A percentile compares a stretch with the other conserved stretches of the same genome.
These are phyloP conservation scores for Vicia sativa DNA, from an alignment of 306 rosid species.

Conservation along the genomic window DNA sequence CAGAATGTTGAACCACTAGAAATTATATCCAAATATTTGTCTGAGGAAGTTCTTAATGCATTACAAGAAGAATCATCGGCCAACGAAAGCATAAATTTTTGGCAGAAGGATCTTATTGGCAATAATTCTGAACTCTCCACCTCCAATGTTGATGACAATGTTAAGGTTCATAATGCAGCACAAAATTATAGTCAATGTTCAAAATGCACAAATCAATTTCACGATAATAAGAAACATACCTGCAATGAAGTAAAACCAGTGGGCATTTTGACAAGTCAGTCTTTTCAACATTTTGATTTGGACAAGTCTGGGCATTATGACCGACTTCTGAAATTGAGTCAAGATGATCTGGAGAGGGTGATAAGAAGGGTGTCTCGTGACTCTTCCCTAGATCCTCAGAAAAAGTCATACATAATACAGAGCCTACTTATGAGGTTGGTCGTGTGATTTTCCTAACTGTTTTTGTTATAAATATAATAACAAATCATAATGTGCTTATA, in stretches of 20 bases:
- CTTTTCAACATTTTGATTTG: conserved; percentile 37
- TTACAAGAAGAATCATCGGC: conserved; percentile 43
- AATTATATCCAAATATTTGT: conserved; percentile 61
- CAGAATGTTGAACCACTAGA: conserved; percentile 68
- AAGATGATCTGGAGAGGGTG: conserved; percentile 75
- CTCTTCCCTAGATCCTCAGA: conserved; percentile 68
- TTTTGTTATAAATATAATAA: conserved; percentile 14
- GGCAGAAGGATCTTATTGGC: conserved; percentile 46
- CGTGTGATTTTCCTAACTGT: conserved; percentile 14
- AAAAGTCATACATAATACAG: conserved; percentile 77
- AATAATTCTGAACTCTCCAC: conserved; percentile 36
- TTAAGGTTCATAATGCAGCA: conserved; percentile 39
- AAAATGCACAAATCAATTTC: conserved; percentile 31
- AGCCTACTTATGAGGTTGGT: conserved; percentile 78
- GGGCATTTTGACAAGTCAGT: conserved; percentile 20
- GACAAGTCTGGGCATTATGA: conserved; percentile 47
- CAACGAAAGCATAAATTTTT: conserved; percentile 40
- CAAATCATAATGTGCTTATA: conserved; percentile 10
- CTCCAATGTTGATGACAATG: conserved; percentile 41
- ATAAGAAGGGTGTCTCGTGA: conserved; percentile 75
- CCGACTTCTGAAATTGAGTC: conserved; percentile 67
- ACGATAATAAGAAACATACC: conserved; percentile 43
- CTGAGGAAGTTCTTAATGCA: conserved; percentile 54
- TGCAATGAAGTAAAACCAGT: conserved; percentile 31
- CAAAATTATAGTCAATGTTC: conserved; percentile 39